These are phyloP conservation scores for Nicotiana tomentosiformis DNA, from an alignment of 257 asterid genomes.

Conservation along the genomic window DNA sequence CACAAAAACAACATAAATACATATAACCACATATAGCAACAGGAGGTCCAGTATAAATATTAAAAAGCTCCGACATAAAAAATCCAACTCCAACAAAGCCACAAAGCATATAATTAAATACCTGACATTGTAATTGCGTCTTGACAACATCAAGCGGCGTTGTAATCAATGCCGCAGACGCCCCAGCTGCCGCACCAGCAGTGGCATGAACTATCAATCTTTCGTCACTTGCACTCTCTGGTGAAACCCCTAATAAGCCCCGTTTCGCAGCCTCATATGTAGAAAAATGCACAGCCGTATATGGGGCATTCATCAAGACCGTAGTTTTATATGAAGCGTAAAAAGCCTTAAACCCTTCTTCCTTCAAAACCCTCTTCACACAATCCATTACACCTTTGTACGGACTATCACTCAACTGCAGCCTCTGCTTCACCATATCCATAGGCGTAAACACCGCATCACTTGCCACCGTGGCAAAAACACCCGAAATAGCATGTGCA, in stretches of 20 bases:
- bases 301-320: slow-evolving; percentile 92
- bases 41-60: too few species aligned
- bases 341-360: slow-evolving; percentile 78
- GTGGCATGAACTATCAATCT: slow-evolving; percentile 78
- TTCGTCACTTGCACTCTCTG: slow-evolving; percentile 60
- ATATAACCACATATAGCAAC: too few species aligned
- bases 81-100: neutral
- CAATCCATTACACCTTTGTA: slow-evolving; percentile 85
- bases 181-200: slow-evolving; percentile 97
- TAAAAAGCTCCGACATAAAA: neutral
- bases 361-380: slow-evolving; percentile 61
- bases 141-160: slow-evolving; percentile 96
- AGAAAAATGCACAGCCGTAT: slow-evolving; percentile 87
- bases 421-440: slow-evolving; percentile 99
- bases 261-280: slow-evolving; percentile 83
- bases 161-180: slow-evolving; percentile 71
- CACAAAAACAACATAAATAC: neutral
- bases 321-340: slow-evolving; percentile 84
- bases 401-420: slow-evolving; percentile 75
- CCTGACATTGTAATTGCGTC: slow-evolving; percentile 98
- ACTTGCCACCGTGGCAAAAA: slow-evolving; percentile 81
- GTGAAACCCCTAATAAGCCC: slow-evolving; percentile 63
- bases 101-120: slow-evolving; percentile 16
- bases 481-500: slow-evolving; percentile 80
- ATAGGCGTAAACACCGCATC: slow-evolving; percentile 90